phyloP scores from a whole-genome alignment of 176 grass and related monocot species.

The Oryza glaberrima region DNA sequence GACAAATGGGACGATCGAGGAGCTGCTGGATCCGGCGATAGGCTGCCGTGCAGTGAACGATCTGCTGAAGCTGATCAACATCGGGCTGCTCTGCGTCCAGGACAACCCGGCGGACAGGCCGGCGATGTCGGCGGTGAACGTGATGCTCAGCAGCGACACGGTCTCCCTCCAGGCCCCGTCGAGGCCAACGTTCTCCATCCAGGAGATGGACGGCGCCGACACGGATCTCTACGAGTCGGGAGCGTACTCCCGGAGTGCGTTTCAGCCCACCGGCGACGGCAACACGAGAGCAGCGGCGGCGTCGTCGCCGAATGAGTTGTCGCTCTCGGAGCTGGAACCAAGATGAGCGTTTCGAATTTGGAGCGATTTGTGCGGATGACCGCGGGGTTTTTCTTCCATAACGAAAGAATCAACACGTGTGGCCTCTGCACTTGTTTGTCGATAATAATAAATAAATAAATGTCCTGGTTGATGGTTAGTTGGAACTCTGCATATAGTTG shows the following conservation, averaged over 20 bases:
- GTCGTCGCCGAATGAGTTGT: conserved; percentile 3
- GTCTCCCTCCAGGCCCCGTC: conserved; percentile 49
- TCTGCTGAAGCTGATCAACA: conserved; percentile 45
- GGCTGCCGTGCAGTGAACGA: neutral
- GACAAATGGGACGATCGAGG: conserved; percentile 29
- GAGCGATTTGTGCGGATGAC: neutral
- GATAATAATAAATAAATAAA: too few relatives aligned
- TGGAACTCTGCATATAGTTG: too few relatives aligned
- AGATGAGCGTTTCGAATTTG: conserved; percentile 9
- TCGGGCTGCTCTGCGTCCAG: conserved; percentile 71
- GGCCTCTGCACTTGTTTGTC: neutral
- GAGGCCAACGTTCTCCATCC: conserved; percentile 54
- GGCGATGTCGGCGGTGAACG: conserved; percentile 51
- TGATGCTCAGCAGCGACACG: conserved; percentile 58
- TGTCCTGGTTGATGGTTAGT: too few relatives aligned
- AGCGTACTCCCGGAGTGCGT: neutral
- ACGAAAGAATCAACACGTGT: neutral
- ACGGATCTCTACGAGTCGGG: neutral
- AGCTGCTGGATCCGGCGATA: conserved; percentile 47
- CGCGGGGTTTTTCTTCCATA: neutral
- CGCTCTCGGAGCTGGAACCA: conserved; percentile 35
- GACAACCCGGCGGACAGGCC: conserved; percentile 55
- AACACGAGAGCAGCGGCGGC: neutral
- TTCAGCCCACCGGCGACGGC: neutral
- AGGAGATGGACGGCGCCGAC: neutral